Base-by-base conservation (phyloP, 192 early-diverging fungal species). In the Podila epigama region DNA sequence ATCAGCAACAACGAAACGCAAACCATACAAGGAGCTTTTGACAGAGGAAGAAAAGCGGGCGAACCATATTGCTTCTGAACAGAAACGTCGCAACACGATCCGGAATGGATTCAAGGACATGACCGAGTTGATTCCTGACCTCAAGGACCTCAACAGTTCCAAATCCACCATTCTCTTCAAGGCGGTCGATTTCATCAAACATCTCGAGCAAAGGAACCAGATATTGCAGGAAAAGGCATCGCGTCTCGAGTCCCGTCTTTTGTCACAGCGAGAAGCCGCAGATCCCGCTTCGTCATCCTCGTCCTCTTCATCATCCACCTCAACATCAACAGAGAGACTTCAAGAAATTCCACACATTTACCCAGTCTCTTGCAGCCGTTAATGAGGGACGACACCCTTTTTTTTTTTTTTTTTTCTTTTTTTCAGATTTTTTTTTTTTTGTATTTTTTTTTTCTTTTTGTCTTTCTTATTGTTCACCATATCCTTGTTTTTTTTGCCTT, bases 81-180 rank as follows among this genome's bases (percentile, higher is more conserved):
- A 93, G 65, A 91, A 91, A 62, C 87, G 92, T 8, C 69, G 92
- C n/a, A 89, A 91, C 50, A 83, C 87, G 15, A 92, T 93, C 58
- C 88, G 93, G 16, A 82, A 84, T 31, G 96, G 96, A 16, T 96
- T 96, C 86, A 91, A 95, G 80, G 89, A 94, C 75, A 88, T 98
- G 61, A 91, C 92, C 7, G 90, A 93, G 39, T 86, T 95, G 32
- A 92, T 97, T 35, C 94, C 95, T 15, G 90, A 87, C 6, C 81
- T 97, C 28, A 92, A 84, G 42, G 88, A 89, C 39, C 78, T 87
- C 18, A 85, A 82, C 36, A 84, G 82, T 68, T 86, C 84, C 20
- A 92, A 92, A 61, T 86, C 83, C 31, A 88, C 87, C 16, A 89
- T 92, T 35, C 67, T 92, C 18, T 86, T 86, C 80, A 89, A 91